Percentiles rank a stretch among this genome's conserved stretches.
Conservation (phyloP, 768 basidiomycete species). For the Polyporus arcularius region DNA sequence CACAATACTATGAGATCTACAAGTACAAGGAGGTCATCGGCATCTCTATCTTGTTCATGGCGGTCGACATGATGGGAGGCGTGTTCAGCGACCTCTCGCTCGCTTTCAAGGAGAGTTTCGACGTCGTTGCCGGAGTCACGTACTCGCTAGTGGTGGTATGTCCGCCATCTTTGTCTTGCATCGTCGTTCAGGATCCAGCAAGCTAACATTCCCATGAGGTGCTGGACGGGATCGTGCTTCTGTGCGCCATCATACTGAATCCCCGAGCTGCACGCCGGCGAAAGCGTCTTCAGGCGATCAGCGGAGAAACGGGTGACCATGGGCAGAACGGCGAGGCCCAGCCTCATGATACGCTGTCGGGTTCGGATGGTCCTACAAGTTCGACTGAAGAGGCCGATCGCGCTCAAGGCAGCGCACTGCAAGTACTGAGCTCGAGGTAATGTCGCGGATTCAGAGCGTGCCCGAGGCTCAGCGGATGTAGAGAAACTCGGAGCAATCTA, state of each 20-base stretch:
- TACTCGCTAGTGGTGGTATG: constrained; percentile 62
- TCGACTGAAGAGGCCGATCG: no score
- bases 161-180: neutral
- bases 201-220: constrained; percentile 38
- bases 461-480: no score
- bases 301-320: neutral
- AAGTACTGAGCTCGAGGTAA: no score
- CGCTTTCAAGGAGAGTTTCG: constrained; percentile 61
- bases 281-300: neutral
- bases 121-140: constrained; percentile 58
- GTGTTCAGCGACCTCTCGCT: constrained; percentile 70
- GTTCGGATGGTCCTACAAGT: no score
- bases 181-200: neutral
- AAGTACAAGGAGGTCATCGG: constrained; percentile 61
- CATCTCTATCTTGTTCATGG: constrained; percentile 68
- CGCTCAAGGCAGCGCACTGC: no score
- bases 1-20: constrained; percentile 80
- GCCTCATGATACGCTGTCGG: no score
- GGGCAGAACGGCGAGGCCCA: no score
- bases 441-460: no score
- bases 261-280: neutral
- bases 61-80: constrained; percentile 66
- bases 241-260: constrained; percentile 1
- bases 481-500: no score
- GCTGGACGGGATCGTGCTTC: constrained; percentile 45